These are phyloP conservation scores for Sarcodon aspratus DNA, from an alignment of 768 basidiomycete genomes.

Conservation along the genomic window DNA sequence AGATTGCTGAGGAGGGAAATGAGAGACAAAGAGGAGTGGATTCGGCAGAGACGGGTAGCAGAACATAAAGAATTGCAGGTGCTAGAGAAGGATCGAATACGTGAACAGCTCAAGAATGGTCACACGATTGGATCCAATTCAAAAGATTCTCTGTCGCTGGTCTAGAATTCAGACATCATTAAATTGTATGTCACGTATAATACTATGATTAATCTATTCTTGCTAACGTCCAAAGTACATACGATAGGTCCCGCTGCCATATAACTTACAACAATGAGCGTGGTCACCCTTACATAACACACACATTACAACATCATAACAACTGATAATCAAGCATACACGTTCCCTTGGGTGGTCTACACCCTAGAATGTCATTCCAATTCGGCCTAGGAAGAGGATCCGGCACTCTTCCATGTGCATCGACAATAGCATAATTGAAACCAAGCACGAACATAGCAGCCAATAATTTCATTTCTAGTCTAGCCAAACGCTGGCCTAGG, in stretches of 20 bases:
- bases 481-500: conserved; percentile 65
- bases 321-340: conserved; percentile 38
- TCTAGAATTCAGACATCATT: no score
- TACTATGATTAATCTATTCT: no score
- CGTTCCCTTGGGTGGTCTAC: conserved; percentile 44
- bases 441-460: conserved; percentile 57
- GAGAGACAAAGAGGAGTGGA: conserved; percentile 10
- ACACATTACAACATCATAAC: no score
- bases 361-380: conserved; percentile 69
- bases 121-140: no score
- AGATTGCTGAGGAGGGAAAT: conserved; percentile 19
- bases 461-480: conserved; percentile 62
- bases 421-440: conserved; percentile 48
- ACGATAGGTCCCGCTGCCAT: no score
- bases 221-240: no score
- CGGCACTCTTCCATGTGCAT: conserved; percentile 34
- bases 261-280: no score
- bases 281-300: no score
- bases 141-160: no score
- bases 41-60: conserved; percentile 7
- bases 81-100: conserved; percentile 1
- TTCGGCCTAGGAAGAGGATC: conserved; percentile 46
- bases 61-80: conserved; percentile 7
- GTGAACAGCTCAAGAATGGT: background rate
- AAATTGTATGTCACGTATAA: no score